Conservation (phyloP, 306 rosid genomes). For the Quercus gilva region DNA sequence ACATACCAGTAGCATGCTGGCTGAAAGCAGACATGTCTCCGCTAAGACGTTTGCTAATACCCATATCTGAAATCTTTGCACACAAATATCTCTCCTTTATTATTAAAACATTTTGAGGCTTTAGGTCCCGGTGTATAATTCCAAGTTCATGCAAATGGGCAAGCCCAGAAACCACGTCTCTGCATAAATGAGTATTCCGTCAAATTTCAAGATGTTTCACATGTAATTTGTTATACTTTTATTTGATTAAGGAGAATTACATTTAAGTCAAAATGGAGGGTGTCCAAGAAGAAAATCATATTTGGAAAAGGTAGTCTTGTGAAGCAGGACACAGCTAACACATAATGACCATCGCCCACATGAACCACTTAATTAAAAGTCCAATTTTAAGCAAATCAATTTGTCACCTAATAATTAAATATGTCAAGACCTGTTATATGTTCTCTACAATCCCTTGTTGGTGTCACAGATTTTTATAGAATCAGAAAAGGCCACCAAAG, state of each 20-base stretch:
- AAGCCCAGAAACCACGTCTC: conserved; percentile 77
- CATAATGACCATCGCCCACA: neutral
- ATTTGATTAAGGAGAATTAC: too few species aligned
- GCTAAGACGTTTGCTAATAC: conserved; percentile 80
- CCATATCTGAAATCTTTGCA: conserved; percentile 96
- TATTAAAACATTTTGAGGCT: conserved; percentile 91
- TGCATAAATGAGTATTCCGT: conserved; percentile 12
- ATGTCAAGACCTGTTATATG: neutral
- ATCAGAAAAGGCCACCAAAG: neutral
- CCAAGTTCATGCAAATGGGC: conserved; percentile 90
- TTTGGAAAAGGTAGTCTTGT: neutral
- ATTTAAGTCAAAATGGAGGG: too few species aligned
- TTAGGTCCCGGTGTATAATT: conserved; percentile 84
- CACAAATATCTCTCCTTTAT: conserved; percentile 49
- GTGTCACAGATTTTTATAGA: neutral
- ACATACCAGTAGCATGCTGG: conserved; percentile 69
- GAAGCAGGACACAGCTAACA: neutral
- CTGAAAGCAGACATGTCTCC: conserved; percentile 75
- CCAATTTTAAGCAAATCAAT: neutral
- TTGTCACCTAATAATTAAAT: neutral
- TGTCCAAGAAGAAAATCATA: neutral
- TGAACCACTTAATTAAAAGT: neutral
- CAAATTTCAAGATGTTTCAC: too few species aligned
- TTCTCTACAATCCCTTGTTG: neutral
- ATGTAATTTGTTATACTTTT: too few species aligned